phyloP scores from a whole-genome alignment of 2,329 filamentous ascomycete species.

The Cephalotrichum gorgonifer region DNA sequence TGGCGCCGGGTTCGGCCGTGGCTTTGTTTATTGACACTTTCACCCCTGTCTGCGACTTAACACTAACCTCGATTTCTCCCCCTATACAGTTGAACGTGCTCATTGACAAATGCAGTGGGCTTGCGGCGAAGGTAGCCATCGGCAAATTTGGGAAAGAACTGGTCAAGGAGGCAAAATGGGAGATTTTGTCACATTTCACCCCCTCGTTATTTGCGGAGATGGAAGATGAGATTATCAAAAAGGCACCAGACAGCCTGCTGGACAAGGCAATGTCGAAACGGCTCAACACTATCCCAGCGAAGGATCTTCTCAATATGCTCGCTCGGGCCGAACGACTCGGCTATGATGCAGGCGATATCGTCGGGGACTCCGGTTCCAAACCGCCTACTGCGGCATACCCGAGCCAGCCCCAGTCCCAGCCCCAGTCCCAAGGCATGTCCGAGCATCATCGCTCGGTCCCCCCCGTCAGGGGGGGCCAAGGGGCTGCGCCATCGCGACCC shows the following conservation, averaged over 20 bases:
- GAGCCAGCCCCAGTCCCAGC: not conserved
- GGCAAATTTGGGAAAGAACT: slow-evolving; percentile 35
- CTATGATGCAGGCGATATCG: slow-evolving; percentile 39
- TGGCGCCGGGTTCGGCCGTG: no score
- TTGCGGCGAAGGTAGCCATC: slow-evolving; percentile 26
- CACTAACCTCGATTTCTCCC: not conserved
- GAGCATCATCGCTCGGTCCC: no score
- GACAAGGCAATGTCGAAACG: slow-evolving; percentile 41
- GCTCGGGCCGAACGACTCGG: slow-evolving; percentile 46
- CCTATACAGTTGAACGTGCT: slow-evolving; percentile 29
- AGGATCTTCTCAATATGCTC: slow-evolving; percentile 44
- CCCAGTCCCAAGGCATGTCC: no score
- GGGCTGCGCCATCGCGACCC: not conserved
- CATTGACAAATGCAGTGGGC: slow-evolving; percentile 30
- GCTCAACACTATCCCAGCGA: slow-evolving; percentile 41
- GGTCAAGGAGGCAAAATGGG: slow-evolving; percentile 25
- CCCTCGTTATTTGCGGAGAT: slow-evolving; percentile 33
- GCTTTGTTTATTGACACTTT: no score
- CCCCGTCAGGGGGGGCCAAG: no score
- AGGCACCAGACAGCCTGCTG: slow-evolving; percentile 37
- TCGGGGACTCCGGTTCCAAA: slow-evolving; percentile 22
- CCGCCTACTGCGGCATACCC: not conserved
- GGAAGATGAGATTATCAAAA: slow-evolving; percentile 30
- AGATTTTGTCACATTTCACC: slow-evolving; percentile 22
- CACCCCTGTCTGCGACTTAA: no score